Base-by-base conservation (phyloP, 169 alveolate genomes). In the Toxoplasma gondii region DNA sequence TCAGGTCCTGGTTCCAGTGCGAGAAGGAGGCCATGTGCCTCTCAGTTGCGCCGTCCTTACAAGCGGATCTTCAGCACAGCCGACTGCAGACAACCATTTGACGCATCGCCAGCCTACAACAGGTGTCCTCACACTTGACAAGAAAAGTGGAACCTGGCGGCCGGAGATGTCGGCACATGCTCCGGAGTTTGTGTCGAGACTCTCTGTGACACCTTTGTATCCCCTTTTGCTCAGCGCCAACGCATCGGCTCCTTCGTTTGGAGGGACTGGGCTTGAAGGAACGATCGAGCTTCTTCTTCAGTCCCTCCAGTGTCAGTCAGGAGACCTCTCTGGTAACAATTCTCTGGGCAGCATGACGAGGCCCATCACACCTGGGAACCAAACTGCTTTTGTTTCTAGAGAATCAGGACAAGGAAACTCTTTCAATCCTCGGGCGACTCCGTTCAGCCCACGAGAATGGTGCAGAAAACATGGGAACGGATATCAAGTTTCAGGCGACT, bases 1-100 rank as follows among this genome's bases (percentile, higher is more conserved):
- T n/a, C 86, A 38, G 49, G 86, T 78, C 86, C 86, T 78, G 22
- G 86, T 78, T 10, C 86, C 86, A 16, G 27, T 38, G 86, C 45
- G 10, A 2, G 86, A 78, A 45, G 86, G 86, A 36, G 86, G 86
- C 43, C 86, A 78, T n/a, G 86, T 78, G 86, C 86, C 86, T 38
- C 45, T 78, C 10, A 78, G 74, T 64, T 64, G 74, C 74, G 24
- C 74, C 24, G n/a, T 64, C 74, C 74, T 9, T 12, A 19, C 29
- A 12, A 27, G 43, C 7, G 29, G 86, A 19, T 1, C 86, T 31
- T n/a, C 39, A 1, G 86, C 86, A 19, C 86, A 10, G 86, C 2
- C 2, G 86, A 38, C 12, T n/a, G 49, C 86, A 19, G 86, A 64
- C 7, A 31, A 31, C 7, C 74, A 17, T 78, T 69, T 5, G 5